Evolutionary conservation across 805 yeast species (phyloP), one percentile per base, ranked within the genome.

Genomic region (Candida orba): DNA sequence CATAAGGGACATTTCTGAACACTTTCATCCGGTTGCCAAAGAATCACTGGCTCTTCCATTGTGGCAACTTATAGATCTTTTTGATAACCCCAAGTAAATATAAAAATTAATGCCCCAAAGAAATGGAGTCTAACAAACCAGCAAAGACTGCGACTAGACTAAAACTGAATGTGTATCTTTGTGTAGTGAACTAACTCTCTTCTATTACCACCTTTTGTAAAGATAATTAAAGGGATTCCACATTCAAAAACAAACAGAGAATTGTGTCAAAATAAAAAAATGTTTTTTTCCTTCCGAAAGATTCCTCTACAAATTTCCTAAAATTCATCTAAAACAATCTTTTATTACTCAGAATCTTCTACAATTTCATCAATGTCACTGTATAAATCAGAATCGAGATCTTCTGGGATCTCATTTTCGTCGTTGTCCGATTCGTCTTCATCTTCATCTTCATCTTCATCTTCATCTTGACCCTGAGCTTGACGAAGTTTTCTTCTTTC

Each of bases 21-120:
- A 2, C 66, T 76, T 6, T 63, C 66, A 59, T 88, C 95, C 4
- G 77, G 72, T 63, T 87, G 89, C 96, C 96, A 87, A 10, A 53
- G 48, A 8, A 32, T 9, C 8, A 30, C 35, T 12, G 15, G 27
- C 2, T 23, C 36, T 14, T 20, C 31, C 43, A 41, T 41, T n/a
- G 17, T 25, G 39, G 39, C 33, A 27, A 37, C 22, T 20, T 20
- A 37, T n/a, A n/a, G n/a, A n/a, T 7, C 8, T 15, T 17, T 17
- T 8, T n/a, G 10, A n/a, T 17, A n/a, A 7, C 15, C 10, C 20
- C 6, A 30, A 30, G 4, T 4, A 30, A 13, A 15, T 15, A 8
- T n/a, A n/a, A 6, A n/a, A 31, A n/a, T n/a, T n/a, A n/a, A 31
- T 4, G 7, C 15, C 8, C 8, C 6, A 15, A 31, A 31, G 14